Evolutionary conservation across 2,329 filamentous ascomycete species (phyloP), one percentile per base, ranked within the genome.

Genomic region (Dryadomyces quercivorus): DNA sequence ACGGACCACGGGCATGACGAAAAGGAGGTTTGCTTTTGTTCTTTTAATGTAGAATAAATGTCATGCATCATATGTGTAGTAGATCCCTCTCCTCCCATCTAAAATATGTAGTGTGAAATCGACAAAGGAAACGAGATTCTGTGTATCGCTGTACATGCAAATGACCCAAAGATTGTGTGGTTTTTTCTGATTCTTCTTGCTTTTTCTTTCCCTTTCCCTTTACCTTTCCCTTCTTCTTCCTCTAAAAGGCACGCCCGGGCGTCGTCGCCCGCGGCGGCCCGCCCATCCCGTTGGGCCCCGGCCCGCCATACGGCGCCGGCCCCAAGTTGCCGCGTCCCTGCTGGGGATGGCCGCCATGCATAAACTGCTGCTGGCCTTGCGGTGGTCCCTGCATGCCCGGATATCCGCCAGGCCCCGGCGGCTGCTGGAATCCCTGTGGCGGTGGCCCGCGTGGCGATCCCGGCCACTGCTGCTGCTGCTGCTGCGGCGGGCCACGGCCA

Each of bases 221-320:
- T 12, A 36, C 6, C 36, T 40, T n/a, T 16, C 15, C 7, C 47
- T 38, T 18, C 44, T 16, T 16, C 18, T 7, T 47, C 26, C 18
- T 40, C 61, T 66, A 68, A 34, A 66, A 65, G 51, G 65, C 65
- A 53, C 67, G 65, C 12, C 65, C 66, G 18, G 57, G 53, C 2
- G 56, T 58, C 20, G 55, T 47, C 9, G 52, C 46, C 1, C 55
- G 51, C 12, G 55, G 43, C 36, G 58, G 21, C 40, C 36, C 36
- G 9, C 50, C 42, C 2, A 63, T 62, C n/a, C 62, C 61, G 26
- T 62, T 64, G 40, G 63, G 63, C 8, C 63, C 61, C 42, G 38
- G 53, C 0, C 12, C 44, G 7, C 52, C 50, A 40, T 56, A 55
- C 31, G 50, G 53, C 15, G 20, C 49, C 5, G 44, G 38, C 5